phyloP scores from a whole-genome alignment of 2,329 filamentous ascomycete genomes.

The Alternaria ventricosa region DNA sequence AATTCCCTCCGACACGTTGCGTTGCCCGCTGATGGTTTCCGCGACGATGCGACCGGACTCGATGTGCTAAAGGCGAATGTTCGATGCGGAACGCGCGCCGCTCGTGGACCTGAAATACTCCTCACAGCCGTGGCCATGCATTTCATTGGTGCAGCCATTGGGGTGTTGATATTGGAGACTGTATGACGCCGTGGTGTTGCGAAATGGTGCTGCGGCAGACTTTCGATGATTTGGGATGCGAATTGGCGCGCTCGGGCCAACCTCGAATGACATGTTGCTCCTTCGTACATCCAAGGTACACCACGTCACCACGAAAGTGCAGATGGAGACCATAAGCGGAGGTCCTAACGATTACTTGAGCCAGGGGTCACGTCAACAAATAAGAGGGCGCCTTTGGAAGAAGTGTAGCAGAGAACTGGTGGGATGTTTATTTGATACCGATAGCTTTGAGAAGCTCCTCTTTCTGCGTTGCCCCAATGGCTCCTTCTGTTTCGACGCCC shows the following conservation, averaged over 20 bases:
- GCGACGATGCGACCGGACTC: slow-evolving; percentile 16
- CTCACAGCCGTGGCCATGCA: slow-evolving; percentile 28
- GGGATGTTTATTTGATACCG: slow-evolving; percentile 39
- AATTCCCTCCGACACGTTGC: slow-evolving; percentile 22
- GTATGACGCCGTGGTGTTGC: slow-evolving; percentile 7
- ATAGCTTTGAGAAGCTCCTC: slow-evolving; percentile 43
- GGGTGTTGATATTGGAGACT: slow-evolving; percentile 10
- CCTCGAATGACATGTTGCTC: slow-evolving; percentile 13
- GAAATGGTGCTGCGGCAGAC: slow-evolving; percentile 10
- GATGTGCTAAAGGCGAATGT: slow-evolving; percentile 32
- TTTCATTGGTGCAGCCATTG: slow-evolving; percentile 38
- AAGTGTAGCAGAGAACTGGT: background rate
- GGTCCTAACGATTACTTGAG: background rate
- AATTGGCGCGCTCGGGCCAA: slow-evolving; percentile 13
- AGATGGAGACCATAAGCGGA: background rate
- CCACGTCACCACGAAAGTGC: background rate
- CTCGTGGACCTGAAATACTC: slow-evolving; percentile 14
- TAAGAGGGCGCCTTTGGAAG: background rate
- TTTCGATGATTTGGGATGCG: slow-evolving; percentile 18
- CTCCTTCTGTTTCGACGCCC: slow-evolving; percentile 32
- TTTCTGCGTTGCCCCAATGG: slow-evolving; percentile 19
- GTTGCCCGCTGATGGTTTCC: slow-evolving; percentile 10
- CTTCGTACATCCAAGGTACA: background rate
- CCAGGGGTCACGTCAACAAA: background rate
- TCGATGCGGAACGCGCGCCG: slow-evolving; percentile 29